Evolutionary conservation across 805 yeast genomes (phyloP).

Genomic region (Kazachstania viticola): DNA sequence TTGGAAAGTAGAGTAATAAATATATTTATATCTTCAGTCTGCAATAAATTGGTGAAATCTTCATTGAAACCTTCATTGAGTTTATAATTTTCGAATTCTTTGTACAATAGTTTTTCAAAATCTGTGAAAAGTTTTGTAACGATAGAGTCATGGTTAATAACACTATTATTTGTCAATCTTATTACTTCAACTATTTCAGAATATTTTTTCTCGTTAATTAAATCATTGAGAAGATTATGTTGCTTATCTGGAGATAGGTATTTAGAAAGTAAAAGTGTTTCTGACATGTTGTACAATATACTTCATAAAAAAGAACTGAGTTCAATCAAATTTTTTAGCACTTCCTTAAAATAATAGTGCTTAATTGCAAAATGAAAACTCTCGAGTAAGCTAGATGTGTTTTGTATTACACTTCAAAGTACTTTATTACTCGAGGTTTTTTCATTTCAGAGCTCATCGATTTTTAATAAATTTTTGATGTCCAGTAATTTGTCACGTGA

Average conservation of each 20-base stretch:
- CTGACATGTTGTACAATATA: not conserved
- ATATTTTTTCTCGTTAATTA: not conserved
- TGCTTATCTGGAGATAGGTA: not conserved
- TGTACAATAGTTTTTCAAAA: not conserved
- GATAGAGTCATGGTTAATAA: too few relatives aligned
- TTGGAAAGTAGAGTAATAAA: constrained; percentile 4
- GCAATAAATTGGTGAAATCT: not conserved
- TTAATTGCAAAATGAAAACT: too few relatives aligned
- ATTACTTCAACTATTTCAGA: not conserved
- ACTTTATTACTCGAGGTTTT: too few relatives aligned
- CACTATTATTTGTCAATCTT: not conserved
- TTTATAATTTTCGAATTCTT: not conserved
- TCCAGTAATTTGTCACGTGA: too few relatives aligned
- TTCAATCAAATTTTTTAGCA: too few relatives aligned
- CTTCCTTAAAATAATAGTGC: too few relatives aligned
- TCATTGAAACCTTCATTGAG: not conserved
- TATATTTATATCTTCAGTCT: not conserved
- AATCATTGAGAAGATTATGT: not conserved
- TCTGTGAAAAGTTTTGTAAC: not conserved
- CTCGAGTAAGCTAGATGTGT: too few relatives aligned
- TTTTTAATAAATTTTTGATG: too few relatives aligned
- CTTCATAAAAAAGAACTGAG: too few relatives aligned
- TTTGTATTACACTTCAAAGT: too few relatives aligned
- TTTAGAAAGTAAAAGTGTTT: not conserved
- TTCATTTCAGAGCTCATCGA: too few relatives aligned